Evolutionary conservation across 1,139 yeast species (phyloP), one percentile per base, ranked within the genome.

Genomic region (Hyphopichia wangnamkhiaoensis): DNA sequence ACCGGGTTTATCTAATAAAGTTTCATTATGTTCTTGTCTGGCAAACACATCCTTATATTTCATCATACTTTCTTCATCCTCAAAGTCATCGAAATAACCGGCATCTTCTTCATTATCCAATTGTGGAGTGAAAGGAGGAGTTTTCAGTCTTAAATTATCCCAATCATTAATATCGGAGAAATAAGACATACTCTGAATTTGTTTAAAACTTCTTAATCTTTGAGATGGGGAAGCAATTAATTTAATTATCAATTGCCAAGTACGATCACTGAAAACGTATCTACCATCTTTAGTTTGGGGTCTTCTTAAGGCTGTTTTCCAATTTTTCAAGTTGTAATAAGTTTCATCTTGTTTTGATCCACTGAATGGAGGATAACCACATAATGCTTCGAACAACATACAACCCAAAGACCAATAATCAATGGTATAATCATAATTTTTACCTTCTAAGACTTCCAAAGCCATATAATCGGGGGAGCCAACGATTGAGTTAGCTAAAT

Each of bases 381-480:
- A 87, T 37, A 90, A 63, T 54, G 93, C 84, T 61, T 94, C 99
- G 67, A 93, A 94, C 39, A 91, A 64, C 42, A 94, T 90, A 62
- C 98, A 94, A 2, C 98, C 99, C 40, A 94, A 74, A 0, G 98
- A 91, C 99, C 99, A 94, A 63, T 94, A 94, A 68, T 94, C 99
- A 45, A 94, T 95, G 15, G 98, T 91, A 59, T 84, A 91, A 59
- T 94, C 96, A 61, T 94, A 94, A 45, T 84, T 84, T 54, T 85
- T 85, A 8, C 98, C 98, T 61, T 89, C 95, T 46, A 94, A 79
- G 5, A 94, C 98, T 61, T 94, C 99, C 40, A 94, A 74, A 1
- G 99, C 98, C 99, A 94, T 94, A 61, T 94, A 94, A 61, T 94
- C 99, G 1, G 99, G 99, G 5, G 96, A 87, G 0, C 99, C 99